These are phyloP conservation scores for Sinapis alba DNA, from an alignment of 441 rosid genomes.

Conservation along the genomic window DNA sequence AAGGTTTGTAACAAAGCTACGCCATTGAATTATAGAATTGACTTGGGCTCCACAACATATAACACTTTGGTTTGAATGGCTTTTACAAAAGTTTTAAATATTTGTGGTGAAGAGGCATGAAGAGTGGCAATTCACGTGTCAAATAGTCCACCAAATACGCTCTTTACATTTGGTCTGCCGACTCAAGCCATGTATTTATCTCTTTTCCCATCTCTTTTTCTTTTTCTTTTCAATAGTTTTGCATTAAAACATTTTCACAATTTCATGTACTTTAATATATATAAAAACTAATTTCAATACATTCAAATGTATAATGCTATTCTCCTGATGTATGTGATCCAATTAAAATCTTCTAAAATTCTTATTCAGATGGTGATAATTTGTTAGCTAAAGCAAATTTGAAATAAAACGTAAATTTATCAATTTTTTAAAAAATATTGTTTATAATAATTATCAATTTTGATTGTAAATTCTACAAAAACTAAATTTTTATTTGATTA, in stretches of 20 bases:
- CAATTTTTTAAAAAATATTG: no score
- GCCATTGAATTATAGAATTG: background rate
- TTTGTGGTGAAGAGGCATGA: conserved; percentile 17
- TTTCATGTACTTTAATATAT: background rate
- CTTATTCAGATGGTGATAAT: no score
- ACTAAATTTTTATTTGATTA: no score
- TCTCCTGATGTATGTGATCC: no score
- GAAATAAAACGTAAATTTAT: no score
- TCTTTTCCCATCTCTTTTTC: background rate
- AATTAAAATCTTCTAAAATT: no score
- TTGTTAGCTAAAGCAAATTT: no score
- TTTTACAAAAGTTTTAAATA: background rate
- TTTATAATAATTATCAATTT: no score
- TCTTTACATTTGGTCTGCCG: conserved; percentile 20
- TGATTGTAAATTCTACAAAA: no score
- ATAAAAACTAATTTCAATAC: background rate
- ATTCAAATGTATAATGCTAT: no score
- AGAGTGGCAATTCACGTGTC: conserved; percentile 38
- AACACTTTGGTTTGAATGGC: background rate
- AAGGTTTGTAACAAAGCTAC: background rate
- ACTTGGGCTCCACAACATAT: conserved; percentile 20
- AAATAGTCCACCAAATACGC: conserved; percentile 3
- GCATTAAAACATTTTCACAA: background rate
- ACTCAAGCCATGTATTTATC: conserved; percentile 1
- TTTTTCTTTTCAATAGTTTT: background rate